phyloP scores from a whole-genome alignment of 2,329 filamentous ascomycete genomes.

The Cladosporium phlei region DNA sequence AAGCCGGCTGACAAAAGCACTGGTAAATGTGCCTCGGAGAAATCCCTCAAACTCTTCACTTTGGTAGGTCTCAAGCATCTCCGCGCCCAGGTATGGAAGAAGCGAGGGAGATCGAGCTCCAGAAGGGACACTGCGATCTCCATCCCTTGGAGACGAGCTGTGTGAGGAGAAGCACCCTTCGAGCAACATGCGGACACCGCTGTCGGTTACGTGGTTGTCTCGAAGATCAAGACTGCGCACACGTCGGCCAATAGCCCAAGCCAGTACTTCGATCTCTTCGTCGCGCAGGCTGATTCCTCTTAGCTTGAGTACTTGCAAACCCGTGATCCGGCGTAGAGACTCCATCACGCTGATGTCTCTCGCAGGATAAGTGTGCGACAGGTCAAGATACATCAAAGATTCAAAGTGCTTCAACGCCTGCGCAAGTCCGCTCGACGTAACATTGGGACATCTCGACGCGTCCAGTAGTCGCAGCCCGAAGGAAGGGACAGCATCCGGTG shows the following conservation, averaged over 20 bases:
- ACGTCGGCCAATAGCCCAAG: slow-evolving; percentile 47
- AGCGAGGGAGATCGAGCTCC: slow-evolving; percentile 24
- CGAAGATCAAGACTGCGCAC: slow-evolving; percentile 55
- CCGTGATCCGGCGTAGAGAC: slow-evolving; percentile 42
- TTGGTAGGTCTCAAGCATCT: slow-evolving; percentile 37
- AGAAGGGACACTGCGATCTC: background rate
- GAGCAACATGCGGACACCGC: slow-evolving; percentile 48
- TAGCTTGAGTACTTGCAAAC: slow-evolving; percentile 55
- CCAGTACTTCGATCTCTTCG: slow-evolving; percentile 48
- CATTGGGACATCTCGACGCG: slow-evolving; percentile 54
- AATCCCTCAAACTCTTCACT: slow-evolving; percentile 50
- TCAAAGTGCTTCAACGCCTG: slow-evolving; percentile 51
- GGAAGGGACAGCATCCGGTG: slow-evolving; percentile 16
- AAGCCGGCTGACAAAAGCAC: slow-evolving; percentile 48
- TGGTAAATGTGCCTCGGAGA: slow-evolving; percentile 46
- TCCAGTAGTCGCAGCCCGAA: slow-evolving; percentile 53
- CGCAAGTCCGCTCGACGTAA: slow-evolving; percentile 51
- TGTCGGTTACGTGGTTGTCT: slow-evolving; percentile 55
- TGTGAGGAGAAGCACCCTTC: slow-evolving; percentile 43
- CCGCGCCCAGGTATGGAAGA: slow-evolving; percentile 35
- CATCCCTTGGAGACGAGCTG: background rate
- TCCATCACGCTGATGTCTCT: slow-evolving; percentile 40
- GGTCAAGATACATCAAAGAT: slow-evolving; percentile 53
- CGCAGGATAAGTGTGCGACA: slow-evolving; percentile 44
- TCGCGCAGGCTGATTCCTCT: slow-evolving; percentile 52